Evolutionary conservation across 495 filamentous ascomycete species (phyloP).

Genomic region (Penicillium lividum): DNA sequence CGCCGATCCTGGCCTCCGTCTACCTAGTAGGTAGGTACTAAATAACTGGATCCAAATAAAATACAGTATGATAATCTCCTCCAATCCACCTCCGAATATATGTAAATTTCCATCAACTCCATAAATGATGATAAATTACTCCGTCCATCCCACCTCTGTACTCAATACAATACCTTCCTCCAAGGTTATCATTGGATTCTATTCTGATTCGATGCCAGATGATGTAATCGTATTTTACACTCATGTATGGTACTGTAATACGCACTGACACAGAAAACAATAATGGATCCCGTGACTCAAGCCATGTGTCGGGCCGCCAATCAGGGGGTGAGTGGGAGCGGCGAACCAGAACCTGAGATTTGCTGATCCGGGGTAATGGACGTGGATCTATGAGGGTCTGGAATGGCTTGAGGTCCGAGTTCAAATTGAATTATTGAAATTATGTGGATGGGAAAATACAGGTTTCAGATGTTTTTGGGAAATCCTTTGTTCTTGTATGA

Average conservation of each 20-base stretch:
- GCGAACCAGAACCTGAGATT: conserved; percentile 9
- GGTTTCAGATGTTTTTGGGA: background rate
- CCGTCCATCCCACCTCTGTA: no score
- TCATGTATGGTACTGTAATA: conserved; percentile 1
- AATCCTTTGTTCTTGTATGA: no score
- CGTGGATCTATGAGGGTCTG: background rate
- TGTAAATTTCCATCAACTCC: no score
- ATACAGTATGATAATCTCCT: no score
- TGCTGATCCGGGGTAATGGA: conserved; percentile 14
- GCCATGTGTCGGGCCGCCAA: conserved; percentile 9
- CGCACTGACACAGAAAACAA: background rate
- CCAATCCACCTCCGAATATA: no score
- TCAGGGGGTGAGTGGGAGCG: background rate
- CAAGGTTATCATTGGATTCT: no score
- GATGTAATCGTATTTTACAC: conserved; percentile 4
- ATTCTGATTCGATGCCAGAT: background rate
- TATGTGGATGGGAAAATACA: background rate
- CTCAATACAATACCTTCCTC: no score
- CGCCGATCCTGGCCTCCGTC: no score
- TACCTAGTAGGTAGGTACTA: no score
- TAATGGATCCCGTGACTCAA: conserved; percentile 8
- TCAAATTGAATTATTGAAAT: background rate
- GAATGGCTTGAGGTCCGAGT: background rate
- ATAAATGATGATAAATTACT: no score
- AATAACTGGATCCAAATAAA: no score